Evolutionary conservation across 371 early-diverging fungal species (phyloP), one percentile per base, ranked within the genome.

Genomic region (Amoeboaphelidium protococcarum): DNA sequence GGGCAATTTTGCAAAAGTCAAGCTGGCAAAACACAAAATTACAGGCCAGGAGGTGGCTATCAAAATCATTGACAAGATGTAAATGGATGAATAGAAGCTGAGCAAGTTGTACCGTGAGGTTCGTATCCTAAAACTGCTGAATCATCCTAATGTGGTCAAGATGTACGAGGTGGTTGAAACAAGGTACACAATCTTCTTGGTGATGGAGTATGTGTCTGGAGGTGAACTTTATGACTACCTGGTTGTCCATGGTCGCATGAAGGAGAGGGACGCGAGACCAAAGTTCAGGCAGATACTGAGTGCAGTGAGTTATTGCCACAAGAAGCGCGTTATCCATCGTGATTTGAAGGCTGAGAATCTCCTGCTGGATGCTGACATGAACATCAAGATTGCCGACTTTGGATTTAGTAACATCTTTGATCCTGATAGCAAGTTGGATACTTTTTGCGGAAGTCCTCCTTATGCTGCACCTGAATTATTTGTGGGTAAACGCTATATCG

Each of bases 1-100:
- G 55, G 66, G 86, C 25, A 71, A 74, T 20, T 85, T 73, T 62
- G 82, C 82, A 44, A 82, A 85, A 64, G 83, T 85, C 40, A 85
- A 82, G 56, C 63, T 78, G 13, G 86, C 74, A 23, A 62, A 53
- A 0, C 86, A 85, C 58, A 67, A 64, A 44, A 61, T 80, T 44
- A 85, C 86, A 13, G 80, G 80, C 2, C 76, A 74, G 49, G 64
- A 71, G 44, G 42, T 42, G 4, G 12, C 12, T 13, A 12, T 42
- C 42, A 19, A 42, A 12, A 4, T 19, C 13, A 12, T 42, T 16
- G 42, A 42, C 20, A 42, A 42, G 12, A 19, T 22, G 22, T 19
- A 42, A 22, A 19, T 4, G 22, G 42, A 42, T 22, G 22, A 42
- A 21, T 22, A 42, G 4, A 12, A 10, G 6, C 4, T 22, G 4